These are phyloP conservation scores for Candida piceae DNA, from an alignment of 805 yeast species.

Conservation along the genomic window DNA sequence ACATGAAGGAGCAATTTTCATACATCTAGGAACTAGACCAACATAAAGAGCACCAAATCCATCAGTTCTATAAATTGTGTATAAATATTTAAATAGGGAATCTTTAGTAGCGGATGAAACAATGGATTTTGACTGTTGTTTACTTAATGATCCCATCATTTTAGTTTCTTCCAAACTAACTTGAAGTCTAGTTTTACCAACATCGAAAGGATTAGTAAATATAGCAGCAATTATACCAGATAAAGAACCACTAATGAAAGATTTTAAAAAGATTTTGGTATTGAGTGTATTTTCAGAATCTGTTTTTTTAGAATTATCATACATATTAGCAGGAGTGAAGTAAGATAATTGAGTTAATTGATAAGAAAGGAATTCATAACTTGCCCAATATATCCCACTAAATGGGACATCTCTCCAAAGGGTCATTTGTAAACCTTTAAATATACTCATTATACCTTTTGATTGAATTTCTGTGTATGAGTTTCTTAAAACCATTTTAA, in stretches of 20 bases:
- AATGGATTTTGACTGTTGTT: conserved; percentile 4
- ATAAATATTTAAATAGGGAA: conserved; percentile 66
- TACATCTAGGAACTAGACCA: conserved; percentile 78
- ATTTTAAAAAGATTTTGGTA: conserved; percentile 44
- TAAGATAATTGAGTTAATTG: conserved; percentile 20
- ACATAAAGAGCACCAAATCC: conserved; percentile 83
- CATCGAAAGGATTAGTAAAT: conserved; percentile 92
- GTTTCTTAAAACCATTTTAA: conserved; percentile 38
- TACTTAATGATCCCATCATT: conserved; percentile 8
- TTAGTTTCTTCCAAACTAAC: conserved; percentile 38
- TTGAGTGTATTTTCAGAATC: conserved; percentile 14
- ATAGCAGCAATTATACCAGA: conserved; percentile 86
- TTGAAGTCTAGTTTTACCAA: conserved; percentile 91
- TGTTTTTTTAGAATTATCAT: conserved; percentile 1
- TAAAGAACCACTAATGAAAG: conserved; percentile 76
- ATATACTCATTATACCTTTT: conserved; percentile 61
- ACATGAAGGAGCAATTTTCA: conserved; percentile 95
- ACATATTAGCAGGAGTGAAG: conserved; percentile 18
- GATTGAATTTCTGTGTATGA: conserved; percentile 37
- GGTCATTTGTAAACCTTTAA: conserved; percentile 82
- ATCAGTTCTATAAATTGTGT: conserved; percentile 59
- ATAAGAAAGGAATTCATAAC: conserved; percentile 54
- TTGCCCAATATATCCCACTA: conserved; percentile 91
- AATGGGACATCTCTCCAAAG: conserved; percentile 98
- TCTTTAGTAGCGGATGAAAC: conserved; percentile 24